phyloP scores from a whole-genome alignment of 352 stramenopile genomes.

The Phytopythium ostracodes region DNA sequence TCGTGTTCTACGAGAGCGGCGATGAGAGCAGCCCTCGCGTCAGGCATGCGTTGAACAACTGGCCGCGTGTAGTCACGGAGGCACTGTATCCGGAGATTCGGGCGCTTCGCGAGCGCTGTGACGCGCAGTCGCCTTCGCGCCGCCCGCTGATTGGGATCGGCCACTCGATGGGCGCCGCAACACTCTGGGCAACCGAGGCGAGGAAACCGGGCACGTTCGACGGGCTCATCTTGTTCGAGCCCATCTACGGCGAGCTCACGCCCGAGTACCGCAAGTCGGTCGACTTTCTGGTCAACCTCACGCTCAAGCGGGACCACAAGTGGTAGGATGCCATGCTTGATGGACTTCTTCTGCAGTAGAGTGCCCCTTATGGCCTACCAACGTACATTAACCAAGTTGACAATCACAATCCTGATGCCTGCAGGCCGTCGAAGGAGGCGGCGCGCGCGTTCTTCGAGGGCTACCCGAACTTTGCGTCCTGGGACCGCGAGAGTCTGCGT shows the following conservation, averaged over 20 bases:
- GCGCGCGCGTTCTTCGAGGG: slow-evolving; percentile 22
- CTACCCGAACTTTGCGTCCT: slow-evolving; percentile 35
- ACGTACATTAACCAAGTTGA: not conserved
- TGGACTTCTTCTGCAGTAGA: too few species aligned
- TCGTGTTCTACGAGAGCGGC: slow-evolving; percentile 20
- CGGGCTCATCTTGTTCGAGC: slow-evolving; percentile 40
- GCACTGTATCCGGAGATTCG: slow-evolving; percentile 16
- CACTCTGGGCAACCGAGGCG: slow-evolving; percentile 35
- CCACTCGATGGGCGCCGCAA: slow-evolving; percentile 39
- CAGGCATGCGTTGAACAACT: slow-evolving; percentile 22
- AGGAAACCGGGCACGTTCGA: slow-evolving; percentile 41
- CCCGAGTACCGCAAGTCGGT: slow-evolving; percentile 11
- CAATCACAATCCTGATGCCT: not conserved
- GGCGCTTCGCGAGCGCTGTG: slow-evolving; percentile 8
- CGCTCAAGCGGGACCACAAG: slow-evolving; percentile 27
- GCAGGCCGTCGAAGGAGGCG: slow-evolving; percentile 18
- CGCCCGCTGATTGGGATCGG: slow-evolving; percentile 28
- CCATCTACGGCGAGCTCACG: slow-evolving; percentile 26
- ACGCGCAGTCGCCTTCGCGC: not conserved
- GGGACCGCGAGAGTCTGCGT: slow-evolving; percentile 32
- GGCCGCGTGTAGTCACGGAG: slow-evolving; percentile 14
- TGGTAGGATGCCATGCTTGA: slow-evolving; percentile 15
- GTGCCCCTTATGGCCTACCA: too few species aligned
- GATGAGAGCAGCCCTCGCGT: slow-evolving; percentile 15
- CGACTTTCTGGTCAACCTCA: slow-evolving; percentile 32